phyloP scores from a whole-genome alignment of 179 eudicot species.

The Monotropa hypopitys region DNA sequence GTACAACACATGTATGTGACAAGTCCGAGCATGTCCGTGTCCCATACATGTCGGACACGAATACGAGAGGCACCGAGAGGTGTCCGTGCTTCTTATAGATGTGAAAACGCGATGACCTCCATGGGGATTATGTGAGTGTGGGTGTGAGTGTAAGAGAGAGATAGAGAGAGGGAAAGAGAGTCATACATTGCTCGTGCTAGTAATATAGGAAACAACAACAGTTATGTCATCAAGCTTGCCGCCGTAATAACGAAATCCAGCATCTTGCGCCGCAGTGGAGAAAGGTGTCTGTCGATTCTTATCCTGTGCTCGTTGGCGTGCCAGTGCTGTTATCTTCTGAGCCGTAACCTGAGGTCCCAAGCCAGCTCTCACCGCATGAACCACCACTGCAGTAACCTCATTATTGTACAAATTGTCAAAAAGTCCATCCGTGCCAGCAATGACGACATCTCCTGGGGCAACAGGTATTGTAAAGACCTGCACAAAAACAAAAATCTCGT shows the following conservation, averaged over 20 bases:
- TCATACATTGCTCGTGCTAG: constrained; percentile 26
- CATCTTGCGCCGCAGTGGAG: constrained; percentile 79
- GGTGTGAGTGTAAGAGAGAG: constrained; percentile 4
- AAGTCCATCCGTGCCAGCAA: constrained; percentile 93
- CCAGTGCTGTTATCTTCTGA: constrained; percentile 66
- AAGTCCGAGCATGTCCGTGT: no score
- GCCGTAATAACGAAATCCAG: constrained; percentile 72
- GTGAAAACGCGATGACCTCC: neutral
- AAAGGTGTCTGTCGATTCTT: constrained; percentile 68
- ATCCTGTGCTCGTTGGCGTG: constrained; percentile 74
- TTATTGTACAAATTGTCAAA: constrained; percentile 86
- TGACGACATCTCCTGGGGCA: constrained; percentile 76
- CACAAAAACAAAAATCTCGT: neutral
- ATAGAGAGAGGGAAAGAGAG: constrained; percentile 8
- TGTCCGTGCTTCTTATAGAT: neutral
- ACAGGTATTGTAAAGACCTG: constrained; percentile 81
- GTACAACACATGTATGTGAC: no score
- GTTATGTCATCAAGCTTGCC: constrained; percentile 93
- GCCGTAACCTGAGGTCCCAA: constrained; percentile 66
- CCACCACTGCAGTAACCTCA: constrained; percentile 67
- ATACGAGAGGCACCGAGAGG: no score
- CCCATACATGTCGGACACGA: no score
- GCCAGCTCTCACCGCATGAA: constrained; percentile 61
- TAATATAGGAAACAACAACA: constrained; percentile 75
- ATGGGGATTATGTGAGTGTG: neutral